These are phyloP conservation scores for Apostasia ramifera DNA, from an alignment of 106 monocot species.

Conservation along the genomic window DNA sequence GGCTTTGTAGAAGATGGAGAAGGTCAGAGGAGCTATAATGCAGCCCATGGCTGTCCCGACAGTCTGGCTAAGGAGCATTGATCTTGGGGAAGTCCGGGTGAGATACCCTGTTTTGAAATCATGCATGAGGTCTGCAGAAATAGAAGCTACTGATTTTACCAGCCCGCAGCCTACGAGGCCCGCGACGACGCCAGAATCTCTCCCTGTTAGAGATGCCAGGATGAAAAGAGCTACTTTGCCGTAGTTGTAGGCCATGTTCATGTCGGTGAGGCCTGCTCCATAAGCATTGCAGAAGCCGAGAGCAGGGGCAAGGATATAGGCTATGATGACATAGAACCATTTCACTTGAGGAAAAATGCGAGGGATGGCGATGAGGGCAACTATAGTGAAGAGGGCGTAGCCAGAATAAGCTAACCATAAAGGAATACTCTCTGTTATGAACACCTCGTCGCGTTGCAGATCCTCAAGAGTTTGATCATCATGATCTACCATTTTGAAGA, in stretches of 20 bases:
- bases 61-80: constrained; percentile 81
- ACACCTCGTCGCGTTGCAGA: constrained; percentile 49
- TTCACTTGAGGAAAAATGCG: constrained; percentile 73
- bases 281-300: constrained; percentile 94
- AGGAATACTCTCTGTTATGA: constrained; percentile 63
- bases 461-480: constrained; percentile 33
- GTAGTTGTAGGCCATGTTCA: constrained; percentile 97
- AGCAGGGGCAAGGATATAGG: constrained; percentile 67
- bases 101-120: constrained; percentile 90
- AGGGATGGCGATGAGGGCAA: constrained; percentile 61
- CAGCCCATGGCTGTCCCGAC: constrained; percentile 84
- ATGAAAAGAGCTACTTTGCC: constrained; percentile 84
- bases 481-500: constrained; percentile 14
- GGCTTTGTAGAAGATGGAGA: constrained; percentile 86
- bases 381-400: constrained; percentile 38
- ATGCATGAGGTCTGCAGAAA: constrained; percentile 89
- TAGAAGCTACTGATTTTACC: constrained; percentile 80
- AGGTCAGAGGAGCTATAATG: constrained; percentile 61
- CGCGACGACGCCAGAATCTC: constrained; percentile 62
- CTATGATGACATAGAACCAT: constrained; percentile 78
- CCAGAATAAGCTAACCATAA: constrained; percentile 65
- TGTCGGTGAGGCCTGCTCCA: constrained; percentile 87
- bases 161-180: constrained; percentile 78
- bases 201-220: constrained; percentile 66
- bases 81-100: constrained; percentile 69